A percentile compares a stretch with the other conserved stretches of the same genome.
Conservation (phyloP, 345 rosid species). For the Schrenkiella parvula region DNA sequence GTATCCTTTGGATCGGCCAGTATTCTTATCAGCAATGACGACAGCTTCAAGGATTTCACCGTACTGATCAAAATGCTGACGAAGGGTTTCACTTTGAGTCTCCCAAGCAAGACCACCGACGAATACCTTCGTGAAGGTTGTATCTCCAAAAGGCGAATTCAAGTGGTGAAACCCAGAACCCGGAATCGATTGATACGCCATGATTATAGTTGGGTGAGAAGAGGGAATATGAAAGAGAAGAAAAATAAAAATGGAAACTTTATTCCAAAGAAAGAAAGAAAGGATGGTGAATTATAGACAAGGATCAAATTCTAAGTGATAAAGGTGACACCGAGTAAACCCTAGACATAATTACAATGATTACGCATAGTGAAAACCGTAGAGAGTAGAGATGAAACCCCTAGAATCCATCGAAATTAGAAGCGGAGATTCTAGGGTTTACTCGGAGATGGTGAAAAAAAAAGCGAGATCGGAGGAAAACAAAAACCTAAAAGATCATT, state of each 20-base stretch:
- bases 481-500: conserved; percentile 28
- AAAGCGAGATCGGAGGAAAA: not conserved
- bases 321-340: conserved; percentile 31
- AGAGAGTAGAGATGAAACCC: not conserved
- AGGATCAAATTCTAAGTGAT: conserved; percentile 3
- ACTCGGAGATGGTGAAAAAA: conserved; percentile 12
- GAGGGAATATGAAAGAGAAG: not conserved
- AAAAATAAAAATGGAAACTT: conserved; percentile 27
- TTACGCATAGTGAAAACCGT: not conserved
- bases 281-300: not conserved
- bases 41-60: conserved; percentile 95
- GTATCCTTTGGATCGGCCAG: conserved; percentile 96
- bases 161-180: conserved; percentile 61
- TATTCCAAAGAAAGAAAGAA: not conserved
- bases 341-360: conserved; percentile 25
- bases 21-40: conserved; percentile 88
- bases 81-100: conserved; percentile 79
- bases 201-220: conserved; percentile 11
- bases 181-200: conserved; percentile 61
- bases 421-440: conserved; percentile 24
- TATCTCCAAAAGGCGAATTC: conserved; percentile 92
- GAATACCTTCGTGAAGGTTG: conserved; percentile 78
- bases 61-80: conserved; percentile 72
- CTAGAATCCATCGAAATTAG: not conserved
- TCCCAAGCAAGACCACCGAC: conserved; percentile 97